Base-by-base conservation (phyloP, 768 basidiomycete genomes). In the Astraeus odoratus region DNA sequence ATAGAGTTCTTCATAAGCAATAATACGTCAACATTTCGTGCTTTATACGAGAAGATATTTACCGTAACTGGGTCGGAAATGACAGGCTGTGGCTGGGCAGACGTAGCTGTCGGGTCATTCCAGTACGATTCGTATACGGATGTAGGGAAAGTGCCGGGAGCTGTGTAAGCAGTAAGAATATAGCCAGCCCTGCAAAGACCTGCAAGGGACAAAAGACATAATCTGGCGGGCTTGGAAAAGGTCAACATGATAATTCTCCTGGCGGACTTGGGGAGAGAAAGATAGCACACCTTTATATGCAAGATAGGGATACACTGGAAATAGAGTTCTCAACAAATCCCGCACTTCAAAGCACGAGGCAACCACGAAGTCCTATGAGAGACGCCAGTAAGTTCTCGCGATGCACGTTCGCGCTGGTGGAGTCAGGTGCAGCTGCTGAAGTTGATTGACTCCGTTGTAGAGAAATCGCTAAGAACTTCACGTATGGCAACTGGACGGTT, bases 21-120 rank as follows among this genome's bases (percentile, higher is more conserved):
- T 19, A 25, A 22, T 15, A 23, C 13, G 9, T 13, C 8, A 30
- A 23, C 20, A 52, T 60, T 16, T 49, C 52, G 16, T 46, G 66
- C 71, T 46, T 69, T 60, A n/a, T n/a, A n/a, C n/a, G n/a, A n/a
- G n/a, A n/a, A n/a, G n/a, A n/a, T n/a, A 57, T 66, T 34, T 38
- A 83, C 84, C 34, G 73, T 70, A 30, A 84, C 74, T 3, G 81
- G 78, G 58, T 86, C 83, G 23, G 81, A 76, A 33, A 86, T 72
- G 23, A 85, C 72, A 1, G 83, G 83, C 59, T 86, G 83, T 4
- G 77, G 77, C 59, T 86, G 84, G 1, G 70, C 76, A 19, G 75
- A 74, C 3, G 83, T 85, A 25, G 76, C 78, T 1, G 81, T 86
- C 8, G 83, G 81, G 50, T 73, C 61, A 57, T 86, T 86, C 67